phyloP scores from a whole-genome alignment of 1,139 yeast genomes.

The Scheffersomyces titani region DNA sequence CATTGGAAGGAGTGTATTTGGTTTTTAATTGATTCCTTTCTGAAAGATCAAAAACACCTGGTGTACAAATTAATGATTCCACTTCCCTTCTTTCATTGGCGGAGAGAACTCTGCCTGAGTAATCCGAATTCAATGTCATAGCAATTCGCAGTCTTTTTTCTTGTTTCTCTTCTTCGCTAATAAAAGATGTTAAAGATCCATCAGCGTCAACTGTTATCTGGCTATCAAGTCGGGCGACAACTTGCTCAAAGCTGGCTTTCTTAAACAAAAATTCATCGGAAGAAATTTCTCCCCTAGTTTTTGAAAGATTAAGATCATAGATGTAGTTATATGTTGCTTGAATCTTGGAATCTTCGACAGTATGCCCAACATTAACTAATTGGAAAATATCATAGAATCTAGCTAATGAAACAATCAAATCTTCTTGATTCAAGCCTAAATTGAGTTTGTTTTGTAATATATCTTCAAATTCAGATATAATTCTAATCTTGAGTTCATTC shows the following conservation, averaged over 20 bases:
- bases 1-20: conserved; percentile 33
- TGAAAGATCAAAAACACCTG: conserved; percentile 32
- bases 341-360: conserved; percentile 54
- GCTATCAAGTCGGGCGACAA: conserved; percentile 10
- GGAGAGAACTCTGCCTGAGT: conserved; percentile 22
- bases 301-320: conserved; percentile 49
- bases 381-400: conserved; percentile 52
- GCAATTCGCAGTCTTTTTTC: conserved; percentile 20
- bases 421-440: conserved; percentile 31
- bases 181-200: conserved; percentile 25
- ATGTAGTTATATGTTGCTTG: conserved; percentile 56
- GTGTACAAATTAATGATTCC: conserved; percentile 28
- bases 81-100: conserved; percentile 27
- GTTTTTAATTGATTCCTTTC: conserved; percentile 25
- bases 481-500: conserved; percentile 26
- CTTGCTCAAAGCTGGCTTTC: conserved; percentile 10
- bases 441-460: conserved; percentile 19
- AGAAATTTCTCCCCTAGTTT: conserved; percentile 39
- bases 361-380: conserved; percentile 25
- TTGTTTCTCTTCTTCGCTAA: conserved; percentile 19
- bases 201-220: conserved; percentile 29
- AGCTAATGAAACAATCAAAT: conserved; percentile 40
- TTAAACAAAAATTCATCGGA: conserved; percentile 21
- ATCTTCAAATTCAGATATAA: conserved; percentile 11
- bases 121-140: conserved; percentile 19